Percentiles rank a stretch among this genome's conserved stretches.
These are phyloP conservation scores for Chromera velia DNA, from an alignment of 73 alveolate genomes.

Conservation along the genomic window DNA sequence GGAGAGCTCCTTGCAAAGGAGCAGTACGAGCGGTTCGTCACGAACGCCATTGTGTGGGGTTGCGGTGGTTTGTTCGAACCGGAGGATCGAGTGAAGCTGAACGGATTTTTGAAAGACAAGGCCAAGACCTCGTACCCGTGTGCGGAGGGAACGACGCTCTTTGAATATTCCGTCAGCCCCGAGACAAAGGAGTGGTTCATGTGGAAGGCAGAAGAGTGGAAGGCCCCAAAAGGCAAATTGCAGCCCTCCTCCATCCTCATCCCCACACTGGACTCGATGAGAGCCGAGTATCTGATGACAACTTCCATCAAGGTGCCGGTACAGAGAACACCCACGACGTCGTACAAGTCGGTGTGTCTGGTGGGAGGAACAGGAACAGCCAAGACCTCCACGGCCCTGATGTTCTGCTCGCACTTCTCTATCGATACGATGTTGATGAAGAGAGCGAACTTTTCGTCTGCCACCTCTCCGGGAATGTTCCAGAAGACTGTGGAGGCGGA, in stretches of 20 bases:
- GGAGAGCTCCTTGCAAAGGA: conserved; percentile 4
- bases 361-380: conserved; percentile 85
- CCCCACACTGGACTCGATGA: conserved; percentile 98
- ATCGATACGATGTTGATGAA: conserved; percentile 85
- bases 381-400: conserved; percentile 94
- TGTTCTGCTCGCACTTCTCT: conserved; percentile 59
- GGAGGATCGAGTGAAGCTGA: conserved; percentile 55
- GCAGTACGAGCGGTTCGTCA: conserved; percentile 20
- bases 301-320: conserved; percentile 62
- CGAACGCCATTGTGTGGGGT: conserved; percentile 54
- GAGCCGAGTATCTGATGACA: conserved; percentile 92
- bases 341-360: conserved; percentile 48
- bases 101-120: not conserved
- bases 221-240: conserved; percentile 72
- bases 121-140: conserved; percentile 1
- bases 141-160: conserved; percentile 29
- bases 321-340: conserved; percentile 51
- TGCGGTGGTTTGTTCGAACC: conserved; percentile 97
- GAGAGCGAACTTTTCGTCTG: conserved; percentile 97
- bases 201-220: conserved; percentile 64
- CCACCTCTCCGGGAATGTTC: conserved; percentile 97
- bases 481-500: conserved; percentile 97
- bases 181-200: not conserved
- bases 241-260: conserved; percentile 92
- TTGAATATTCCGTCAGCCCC: conserved; percentile 3